Conservation (phyloP, 768 basidiomycete species). For the Termitomyces sp. region DNA sequence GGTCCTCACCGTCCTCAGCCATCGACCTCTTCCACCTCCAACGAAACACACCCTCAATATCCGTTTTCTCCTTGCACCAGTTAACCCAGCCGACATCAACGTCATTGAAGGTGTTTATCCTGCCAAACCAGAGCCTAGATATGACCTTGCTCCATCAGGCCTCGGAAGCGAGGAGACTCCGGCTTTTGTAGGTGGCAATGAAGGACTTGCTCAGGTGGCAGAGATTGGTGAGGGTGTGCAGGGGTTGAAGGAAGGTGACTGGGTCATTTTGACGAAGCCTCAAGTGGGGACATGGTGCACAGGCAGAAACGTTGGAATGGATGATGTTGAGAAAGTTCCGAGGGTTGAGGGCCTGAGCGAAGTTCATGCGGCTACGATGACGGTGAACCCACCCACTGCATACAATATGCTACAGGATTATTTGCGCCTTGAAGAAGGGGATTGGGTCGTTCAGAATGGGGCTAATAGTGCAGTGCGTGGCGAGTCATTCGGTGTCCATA, state of each 20-base stretch:
- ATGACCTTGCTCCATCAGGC: conserved; percentile 30
- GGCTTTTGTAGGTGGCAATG: conserved; percentile 70
- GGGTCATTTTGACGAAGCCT: conserved; percentile 67
- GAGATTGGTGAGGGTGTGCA: conserved; percentile 55
- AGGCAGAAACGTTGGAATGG: conserved; percentile 44
- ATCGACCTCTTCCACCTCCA: conserved; percentile 51
- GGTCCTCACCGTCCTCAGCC: conserved; percentile 54
- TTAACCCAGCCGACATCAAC: conserved; percentile 83
- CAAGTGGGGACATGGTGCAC: conserved; percentile 80
- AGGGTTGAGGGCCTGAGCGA: conserved; percentile 42
- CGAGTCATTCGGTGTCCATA: neutral
- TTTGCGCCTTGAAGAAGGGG: conserved; percentile 57
- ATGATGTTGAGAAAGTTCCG: conserved; percentile 63
- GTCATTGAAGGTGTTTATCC: conserved; percentile 85
- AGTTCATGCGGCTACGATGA: conserved; percentile 72
- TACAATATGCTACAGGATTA: conserved; percentile 79
- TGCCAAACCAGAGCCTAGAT: conserved; percentile 42
- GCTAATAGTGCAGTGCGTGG: conserved; percentile 73
- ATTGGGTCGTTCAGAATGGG: conserved; percentile 86
- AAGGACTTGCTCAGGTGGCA: conserved; percentile 67
- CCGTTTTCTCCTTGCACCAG: conserved; percentile 64
- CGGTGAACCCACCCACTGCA: conserved; percentile 83
- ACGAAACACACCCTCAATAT: conserved; percentile 58
- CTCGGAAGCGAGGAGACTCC: conserved; percentile 28
- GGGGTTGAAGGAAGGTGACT: conserved; percentile 53